These are phyloP conservation scores for Penicillium daleae DNA, from an alignment of 495 filamentous ascomycete genomes.

Conservation along the genomic window DNA sequence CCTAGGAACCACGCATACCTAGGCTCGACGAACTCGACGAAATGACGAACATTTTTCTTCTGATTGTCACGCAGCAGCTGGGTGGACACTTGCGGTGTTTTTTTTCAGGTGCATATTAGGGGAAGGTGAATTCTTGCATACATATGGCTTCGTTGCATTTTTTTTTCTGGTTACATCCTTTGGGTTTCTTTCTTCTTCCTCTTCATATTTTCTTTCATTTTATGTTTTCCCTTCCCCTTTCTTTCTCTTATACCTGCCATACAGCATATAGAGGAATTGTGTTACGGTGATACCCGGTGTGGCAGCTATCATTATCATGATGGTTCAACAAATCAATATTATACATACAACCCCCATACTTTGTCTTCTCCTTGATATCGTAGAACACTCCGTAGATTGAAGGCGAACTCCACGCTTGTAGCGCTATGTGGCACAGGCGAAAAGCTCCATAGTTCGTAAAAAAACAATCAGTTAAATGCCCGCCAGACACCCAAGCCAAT, in stretches of 20 bases:
- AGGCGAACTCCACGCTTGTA: background rate
- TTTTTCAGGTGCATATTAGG: constrained; percentile 43
- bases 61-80: constrained; percentile 43
- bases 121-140: constrained; percentile 45
- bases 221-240: constrained; percentile 16
- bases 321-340: constrained; percentile 36
- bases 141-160: constrained; percentile 33
- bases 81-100: constrained; percentile 32
- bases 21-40: constrained; percentile 45
- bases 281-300: constrained; percentile 47
- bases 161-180: constrained; percentile 2
- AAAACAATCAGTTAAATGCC: constrained; percentile 53
- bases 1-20: constrained; percentile 35
- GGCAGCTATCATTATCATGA: constrained; percentile 36
- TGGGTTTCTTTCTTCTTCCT: constrained; percentile 14
- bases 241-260: constrained; percentile 24
- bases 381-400: constrained; percentile 7
- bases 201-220: constrained; percentile 8
- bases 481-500: constrained; percentile 70
- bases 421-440: background rate
- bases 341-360: constrained; percentile 20
- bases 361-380: background rate
- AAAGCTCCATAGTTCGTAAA: background rate
- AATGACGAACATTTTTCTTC: constrained; percentile 44
- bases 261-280: constrained; percentile 48